Base-by-base conservation (phyloP, 495 filamentous ascomycete genomes). In the Penicillium atrosanguineum region DNA sequence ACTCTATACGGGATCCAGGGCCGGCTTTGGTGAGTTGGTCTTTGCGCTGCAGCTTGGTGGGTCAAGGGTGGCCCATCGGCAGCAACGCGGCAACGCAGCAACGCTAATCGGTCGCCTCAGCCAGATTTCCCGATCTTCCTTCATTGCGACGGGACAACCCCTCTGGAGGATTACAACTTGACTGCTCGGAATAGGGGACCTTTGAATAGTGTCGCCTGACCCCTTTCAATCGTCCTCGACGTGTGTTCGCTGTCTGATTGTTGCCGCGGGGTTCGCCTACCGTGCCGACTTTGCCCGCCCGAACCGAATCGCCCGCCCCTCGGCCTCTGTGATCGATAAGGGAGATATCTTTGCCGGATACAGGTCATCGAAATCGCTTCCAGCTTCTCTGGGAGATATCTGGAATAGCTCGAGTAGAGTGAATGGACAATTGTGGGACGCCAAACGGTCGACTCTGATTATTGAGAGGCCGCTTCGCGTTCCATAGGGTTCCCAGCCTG, bases 391-490 rank as follows among this genome's bases (percentile, higher is more conserved):
- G 11, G 36, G 23, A 45, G 20, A 47, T 2, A 38, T 38, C 34
- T 16, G 47, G 57, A 51, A 53, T 65, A 59, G 28, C 51, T 25
- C 37, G 48, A 55, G 53, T 55, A 42, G 28, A 43, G 60, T 67
- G 64, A 53, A 77, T 72, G 74, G 67, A 69, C 55, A 70, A 69
- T 70, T 76, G 74, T 76, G 75, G 75, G 74, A 76, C 74, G 74
- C 75, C 50, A 60, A 74, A 77, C 70, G 73, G 74, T 76, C 73
- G 74, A 59, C 75, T 78, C 74, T 48, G 59, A 65, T 51, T 47
- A 56, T 50, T 76, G 75, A 75, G 75, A 76, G 72, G 69, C 74
- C 74, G 73, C 63, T 77, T 76, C 75, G 75, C 75, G 73, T 78
- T 77, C 74, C 74, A 76, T 76, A 68, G 69, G 73, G 70, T 73